Evolutionary conservation across 2,329 filamentous ascomycete genomes (phyloP), one percentile per base, ranked within the genome.

Genomic region (Elsinoe batatas): DNA sequence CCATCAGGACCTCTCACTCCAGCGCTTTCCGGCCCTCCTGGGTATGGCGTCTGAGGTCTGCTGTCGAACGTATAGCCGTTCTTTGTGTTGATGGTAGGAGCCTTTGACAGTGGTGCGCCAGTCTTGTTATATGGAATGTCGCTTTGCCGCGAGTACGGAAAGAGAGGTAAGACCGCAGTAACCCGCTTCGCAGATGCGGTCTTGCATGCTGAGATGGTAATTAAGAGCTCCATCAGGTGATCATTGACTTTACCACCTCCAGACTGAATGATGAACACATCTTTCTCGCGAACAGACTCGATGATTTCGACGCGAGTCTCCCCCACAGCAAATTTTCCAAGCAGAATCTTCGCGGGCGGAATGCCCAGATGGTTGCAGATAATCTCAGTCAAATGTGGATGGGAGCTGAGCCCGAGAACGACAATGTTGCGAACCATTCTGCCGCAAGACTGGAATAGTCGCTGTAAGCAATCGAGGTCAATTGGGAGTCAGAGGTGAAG

Each of bases 181-280:
- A 98, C 90, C 64, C 89, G 81, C 70, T 87, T 89, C 30, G 93
- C 93, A 38, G 91, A 96, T 64, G 90, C 90, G 11, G 87, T 85
- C 74, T 95, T 95, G 82, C 93, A 97, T 59, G 93, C 93, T n/a
- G 89, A 95, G 64, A 97, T 91, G 75, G 93, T 95, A 74, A 97
- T 96, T 71, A 95, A 87, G 50, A 97, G 83, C 69, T 98, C 93
- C 76, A 98, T 87, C 61, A 98, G 82, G 73, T 95, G 84, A 73
- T 98, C 93, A 69, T 98, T 98, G 73, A 96, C 88, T 65, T 87
- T 87, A 61, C 89, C 90, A 63, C 88, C 88, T 63, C 89, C 90
- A 40, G 89, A 93, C 73, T 97, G 91, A 66, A 98, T 89, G 69
- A 97, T 96, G 75, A 94, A 98, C 69, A 96, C 93, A 82, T 98